Base-by-base conservation (phyloP, 1,284 basidiomycete species). In the Schizophyllum commune region DNA sequence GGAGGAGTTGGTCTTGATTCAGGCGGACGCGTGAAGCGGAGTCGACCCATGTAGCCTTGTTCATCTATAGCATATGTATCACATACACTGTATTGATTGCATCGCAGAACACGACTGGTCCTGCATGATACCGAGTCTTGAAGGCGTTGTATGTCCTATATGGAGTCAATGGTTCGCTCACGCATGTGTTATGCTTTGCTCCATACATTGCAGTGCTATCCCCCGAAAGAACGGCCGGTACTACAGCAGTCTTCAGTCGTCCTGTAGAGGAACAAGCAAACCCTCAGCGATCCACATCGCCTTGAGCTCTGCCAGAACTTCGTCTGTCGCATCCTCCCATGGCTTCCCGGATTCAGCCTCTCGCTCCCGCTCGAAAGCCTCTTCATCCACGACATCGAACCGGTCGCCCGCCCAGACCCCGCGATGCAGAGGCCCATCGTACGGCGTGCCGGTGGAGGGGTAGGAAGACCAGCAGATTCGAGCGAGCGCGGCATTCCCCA, bases 1-100 rank as follows among this genome's bases (percentile, higher is more conserved):
- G 58, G 90, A 92, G 70, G 91, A 92, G 70, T 63, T 78, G 39
- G 89, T 91, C 7, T 70, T 89, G 9, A 79, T 91, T 19, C 89
- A 92, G 66, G 88, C 87, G 86, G 89, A 91, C 68, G 75, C 68
- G 34, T 75, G 34, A 39, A 13, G 34, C n/a, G n/a, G n/a, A n/a
- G n/a, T n/a, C n/a, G n/a, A n/a, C n/a, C n/a, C n/a, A n/a, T n/a
- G n/a, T n/a, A n/a, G n/a, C n/a, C n/a, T n/a, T n/a, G n/a, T n/a
- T n/a, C n/a, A n/a, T n/a, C n/a, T n/a, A n/a, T n/a, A n/a, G n/a
- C n/a, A n/a, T n/a, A n/a, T n/a, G n/a, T n/a, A n/a, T n/a, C n/a
- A n/a, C n/a, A n/a, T n/a, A n/a, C n/a, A n/a, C n/a, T n/a, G n/a
- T n/a, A n/a, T n/a, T n/a, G n/a, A n/a, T n/a, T n/a, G n/a, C n/a